Base-by-base conservation (phyloP, 768 basidiomycete genomes). In the Mycena alexandri region DNA sequence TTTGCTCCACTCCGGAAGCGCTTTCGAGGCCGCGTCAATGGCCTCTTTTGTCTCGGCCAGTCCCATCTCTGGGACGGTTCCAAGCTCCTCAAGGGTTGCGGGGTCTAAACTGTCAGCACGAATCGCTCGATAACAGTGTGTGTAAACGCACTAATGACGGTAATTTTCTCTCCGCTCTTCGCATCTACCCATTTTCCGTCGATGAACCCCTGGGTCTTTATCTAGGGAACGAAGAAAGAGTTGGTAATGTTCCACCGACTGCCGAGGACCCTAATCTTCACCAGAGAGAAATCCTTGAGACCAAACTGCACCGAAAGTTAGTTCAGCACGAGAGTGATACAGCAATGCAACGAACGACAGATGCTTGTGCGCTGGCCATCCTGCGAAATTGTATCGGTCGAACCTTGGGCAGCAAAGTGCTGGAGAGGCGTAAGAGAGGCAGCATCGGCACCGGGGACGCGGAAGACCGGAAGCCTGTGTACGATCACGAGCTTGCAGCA, bases 21-120 rank as follows among this genome's bases (percentile, higher is more conserved):
- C 94, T 53, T 83, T 87, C 8, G 83, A 79, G 12, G 98, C 98
- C 14, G 92, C 92, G 21, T 88, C 82, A 67, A 99, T 95, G 29
- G 96, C 98, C 69, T 89, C 83, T 72, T 90, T 89, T 12, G 94
- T 93, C 79, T 98, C 95, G 29, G 84, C 84, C 48, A 93, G 75
- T 13, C 91, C 93, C 91, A 98, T 93, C 75, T 99, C 97, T 5
- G 96, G 94, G 29, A 96, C 85, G 0, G 87, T 90, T 16, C 96
- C 97, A 50, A 98, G 87, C 65, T 88, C 87, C 70, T 96, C 88
- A 46, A 86, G 86, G 5, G 91, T 97, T 8, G 95, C 94, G 34
- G 97, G 97, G 82, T 98, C 96, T 97, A 64, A 47, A 21, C n/a
- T 17, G 58, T 24, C 38, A 47, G 41, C 43, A 8, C 48, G 21